Evolutionary conservation across 805 yeast species (phyloP).

Genomic region (Pichia ethanolica): DNA sequence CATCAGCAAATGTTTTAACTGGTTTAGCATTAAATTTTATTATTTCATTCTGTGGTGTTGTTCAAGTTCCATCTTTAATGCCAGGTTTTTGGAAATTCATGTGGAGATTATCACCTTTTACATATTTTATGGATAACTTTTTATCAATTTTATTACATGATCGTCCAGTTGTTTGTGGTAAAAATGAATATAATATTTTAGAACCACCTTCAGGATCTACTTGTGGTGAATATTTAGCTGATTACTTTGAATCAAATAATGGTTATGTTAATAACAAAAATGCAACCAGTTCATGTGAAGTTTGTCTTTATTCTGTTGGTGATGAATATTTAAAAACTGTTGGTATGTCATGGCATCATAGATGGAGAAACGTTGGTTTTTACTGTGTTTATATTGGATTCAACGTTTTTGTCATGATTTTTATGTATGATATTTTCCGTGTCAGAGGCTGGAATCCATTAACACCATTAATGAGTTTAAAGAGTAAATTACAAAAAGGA

Average conservation of each 20-base stretch:
- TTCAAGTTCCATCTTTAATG: constrained; percentile 48
- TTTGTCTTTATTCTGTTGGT: constrained; percentile 39
- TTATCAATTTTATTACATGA: constrained; percentile 44
- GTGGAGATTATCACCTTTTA: constrained; percentile 68
- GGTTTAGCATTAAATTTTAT: constrained; percentile 50
- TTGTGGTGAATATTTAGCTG: constrained; percentile 48
- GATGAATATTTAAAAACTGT: constrained; percentile 40
- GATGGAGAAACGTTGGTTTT: constrained; percentile 67
- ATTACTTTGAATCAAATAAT: constrained; percentile 29
- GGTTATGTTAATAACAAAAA: constrained; percentile 56
- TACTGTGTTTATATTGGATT: constrained; percentile 48
- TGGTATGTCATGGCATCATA: constrained; percentile 35
- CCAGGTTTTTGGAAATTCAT: constrained; percentile 84
- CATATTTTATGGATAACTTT: constrained; percentile 55
- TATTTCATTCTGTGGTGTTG: constrained; percentile 63
- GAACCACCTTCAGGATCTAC: constrained; percentile 55
- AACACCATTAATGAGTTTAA: not conserved
- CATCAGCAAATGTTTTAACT: constrained; percentile 55
- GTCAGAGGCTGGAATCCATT: constrained; percentile 14
- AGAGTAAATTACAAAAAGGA: not conserved
- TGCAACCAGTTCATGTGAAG: constrained; percentile 42
- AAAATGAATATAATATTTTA: constrained; percentile 41
- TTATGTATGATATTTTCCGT: constrained; percentile 29
- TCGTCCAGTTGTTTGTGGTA: constrained; percentile 42
- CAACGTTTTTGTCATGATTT: constrained; percentile 37